These are phyloP conservation scores for Trypanosoma boissoni DNA, from an alignment of 208 protist genomes.

Conservation along the genomic window DNA sequence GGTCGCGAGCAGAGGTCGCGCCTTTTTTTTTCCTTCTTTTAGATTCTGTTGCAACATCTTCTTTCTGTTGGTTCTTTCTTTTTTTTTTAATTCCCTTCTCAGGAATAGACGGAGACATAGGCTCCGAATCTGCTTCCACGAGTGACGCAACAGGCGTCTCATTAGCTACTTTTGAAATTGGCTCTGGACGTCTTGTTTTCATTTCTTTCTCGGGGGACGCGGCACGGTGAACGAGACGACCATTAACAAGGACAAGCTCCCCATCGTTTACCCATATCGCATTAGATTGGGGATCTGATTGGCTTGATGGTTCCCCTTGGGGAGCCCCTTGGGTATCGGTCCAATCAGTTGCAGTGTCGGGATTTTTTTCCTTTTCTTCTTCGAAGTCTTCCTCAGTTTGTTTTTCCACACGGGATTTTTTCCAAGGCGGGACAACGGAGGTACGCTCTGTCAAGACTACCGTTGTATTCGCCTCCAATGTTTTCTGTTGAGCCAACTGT, in stretches of 20 bases:
- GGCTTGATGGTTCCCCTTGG: too few species aligned
- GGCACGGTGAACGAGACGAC: constrained; percentile 27
- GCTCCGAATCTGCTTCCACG: not conserved
- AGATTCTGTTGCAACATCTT: constrained; percentile 2
- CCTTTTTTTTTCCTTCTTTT: constrained; percentile 3
- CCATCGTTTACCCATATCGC: constrained; percentile 32
- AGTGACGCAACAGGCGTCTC: not conserved
- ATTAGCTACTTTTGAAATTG: not conserved
- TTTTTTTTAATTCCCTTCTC: not conserved
- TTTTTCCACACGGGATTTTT: constrained; percentile 8
- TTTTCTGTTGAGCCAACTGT: constrained; percentile 18
- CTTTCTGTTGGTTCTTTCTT: not conserved
- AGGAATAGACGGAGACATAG: not conserved
- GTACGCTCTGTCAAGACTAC: constrained; percentile 10
- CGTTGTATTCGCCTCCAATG: constrained; percentile 23
- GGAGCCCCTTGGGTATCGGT: too few species aligned
- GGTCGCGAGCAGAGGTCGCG: not conserved
- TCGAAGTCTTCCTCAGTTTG: not conserved
- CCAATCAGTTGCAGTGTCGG: too few species aligned
- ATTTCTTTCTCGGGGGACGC: constrained; percentile 6
- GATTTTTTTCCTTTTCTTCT: constrained; percentile 9
- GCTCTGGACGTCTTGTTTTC: constrained; percentile 7
- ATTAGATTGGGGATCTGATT: constrained; percentile 8
- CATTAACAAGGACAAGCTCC: constrained; percentile 35
- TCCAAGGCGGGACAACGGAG: constrained; percentile 13